These are phyloP conservation scores for Podosphaera xanthii DNA, from an alignment of 2,329 filamentous ascomycete genomes.

Conservation along the genomic window DNA sequence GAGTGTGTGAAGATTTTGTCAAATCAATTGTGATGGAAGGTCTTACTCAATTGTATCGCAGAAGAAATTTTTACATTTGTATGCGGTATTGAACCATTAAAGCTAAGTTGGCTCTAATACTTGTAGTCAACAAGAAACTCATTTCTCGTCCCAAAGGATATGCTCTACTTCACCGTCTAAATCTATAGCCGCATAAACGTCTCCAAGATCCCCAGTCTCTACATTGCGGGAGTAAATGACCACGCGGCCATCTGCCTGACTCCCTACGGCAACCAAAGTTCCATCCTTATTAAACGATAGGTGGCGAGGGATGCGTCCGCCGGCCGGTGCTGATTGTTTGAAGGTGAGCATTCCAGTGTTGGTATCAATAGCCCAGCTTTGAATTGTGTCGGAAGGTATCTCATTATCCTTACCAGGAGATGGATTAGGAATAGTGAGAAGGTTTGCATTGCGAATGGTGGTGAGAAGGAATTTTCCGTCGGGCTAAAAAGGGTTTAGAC, in stretches of 20 bases:
- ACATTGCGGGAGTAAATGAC: constrained; percentile 21
- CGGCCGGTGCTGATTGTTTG: constrained; percentile 21
- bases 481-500: constrained; percentile 19
- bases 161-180: constrained; percentile 10
- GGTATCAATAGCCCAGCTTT: constrained; percentile 33
- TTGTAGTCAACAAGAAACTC: neutral
- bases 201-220: constrained; percentile 19
- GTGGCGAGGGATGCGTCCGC: constrained; percentile 23
- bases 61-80: too few relatives aligned
- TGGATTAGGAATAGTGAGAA: constrained; percentile 26
- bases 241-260: constrained; percentile 21
- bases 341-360: constrained; percentile 21
- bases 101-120: too few relatives aligned
- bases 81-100: too few relatives aligned
- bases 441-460: constrained; percentile 41
- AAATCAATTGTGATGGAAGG: too few relatives aligned
- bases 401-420: constrained; percentile 21
- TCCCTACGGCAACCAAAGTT: constrained; percentile 21
- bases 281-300: constrained; percentile 25
- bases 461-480: constrained; percentile 40
- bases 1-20: too few relatives aligned
- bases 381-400: constrained; percentile 38
- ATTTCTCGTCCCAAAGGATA: constrained; percentile 14
- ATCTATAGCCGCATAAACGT: constrained; percentile 10
- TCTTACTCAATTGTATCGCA: too few relatives aligned